phyloP scores from a whole-genome alignment of 2,329 filamentous ascomycete genomes.

The Venturia pyrina region DNA sequence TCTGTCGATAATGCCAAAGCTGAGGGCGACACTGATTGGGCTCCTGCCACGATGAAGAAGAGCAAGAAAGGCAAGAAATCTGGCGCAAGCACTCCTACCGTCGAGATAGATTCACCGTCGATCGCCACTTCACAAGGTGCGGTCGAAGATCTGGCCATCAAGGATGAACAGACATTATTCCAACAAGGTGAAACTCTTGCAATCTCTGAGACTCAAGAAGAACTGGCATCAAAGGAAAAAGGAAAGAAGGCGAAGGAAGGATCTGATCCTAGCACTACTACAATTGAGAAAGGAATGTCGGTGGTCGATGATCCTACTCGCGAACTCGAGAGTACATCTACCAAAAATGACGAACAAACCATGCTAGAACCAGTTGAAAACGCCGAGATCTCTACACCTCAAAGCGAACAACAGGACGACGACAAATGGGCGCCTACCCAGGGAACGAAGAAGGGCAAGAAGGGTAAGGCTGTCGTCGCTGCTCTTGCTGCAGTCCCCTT shows the following conservation, averaged over 20 bases:
- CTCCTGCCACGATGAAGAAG: constrained; percentile 31
- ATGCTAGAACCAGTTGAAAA: neutral
- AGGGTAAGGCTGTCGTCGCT: constrained; percentile 22
- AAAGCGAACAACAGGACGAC: neutral
- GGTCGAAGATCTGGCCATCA: neutral
- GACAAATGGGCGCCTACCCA: constrained; percentile 16
- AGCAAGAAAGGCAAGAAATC: constrained; percentile 34
- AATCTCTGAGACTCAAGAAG: neutral
- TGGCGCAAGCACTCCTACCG: constrained; percentile 1
- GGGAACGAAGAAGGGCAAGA: constrained; percentile 38
- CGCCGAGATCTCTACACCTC: neutral
- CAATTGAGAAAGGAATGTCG: neutral
- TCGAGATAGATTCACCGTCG: neutral
- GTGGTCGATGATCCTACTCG: neutral
- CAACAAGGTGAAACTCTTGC: neutral
- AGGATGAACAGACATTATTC: neutral
- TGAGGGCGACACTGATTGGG: neutral
- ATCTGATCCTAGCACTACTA: neutral
- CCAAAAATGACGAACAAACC: neutral
- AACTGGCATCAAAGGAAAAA: constrained; percentile 18
- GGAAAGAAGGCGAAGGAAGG: constrained; percentile 37
- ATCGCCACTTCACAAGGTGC: neutral
- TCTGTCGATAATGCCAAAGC: neutral
- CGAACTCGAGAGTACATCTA: neutral
- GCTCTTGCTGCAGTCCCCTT: neutral